Evolutionary conservation across 768 basidiomycete genomes (phyloP).

Genomic region (Tulasnella sp.): DNA sequence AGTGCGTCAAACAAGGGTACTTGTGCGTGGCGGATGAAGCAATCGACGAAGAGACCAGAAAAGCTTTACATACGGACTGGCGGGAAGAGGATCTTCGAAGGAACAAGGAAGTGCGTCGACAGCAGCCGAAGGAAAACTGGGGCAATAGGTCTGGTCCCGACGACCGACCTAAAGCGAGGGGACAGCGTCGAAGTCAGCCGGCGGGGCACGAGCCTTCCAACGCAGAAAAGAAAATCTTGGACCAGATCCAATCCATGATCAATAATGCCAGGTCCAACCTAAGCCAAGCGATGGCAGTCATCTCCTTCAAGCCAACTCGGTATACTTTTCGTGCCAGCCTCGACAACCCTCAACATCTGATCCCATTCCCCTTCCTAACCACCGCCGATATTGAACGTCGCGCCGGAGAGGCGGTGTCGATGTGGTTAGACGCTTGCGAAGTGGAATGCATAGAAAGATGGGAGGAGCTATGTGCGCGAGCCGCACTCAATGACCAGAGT

Average conservation of each 20-base stretch:
- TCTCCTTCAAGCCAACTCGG: background rate
- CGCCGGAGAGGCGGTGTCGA: background rate
- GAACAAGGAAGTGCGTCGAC: slow-evolving; percentile 3
- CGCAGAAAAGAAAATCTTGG: background rate
- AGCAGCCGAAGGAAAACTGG: background rate
- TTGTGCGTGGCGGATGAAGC: background rate
- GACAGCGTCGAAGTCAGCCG: background rate
- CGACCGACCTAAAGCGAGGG: background rate
- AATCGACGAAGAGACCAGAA: background rate
- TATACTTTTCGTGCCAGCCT: slow-evolving; percentile 10
- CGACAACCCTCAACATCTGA: slow-evolving; percentile 8
- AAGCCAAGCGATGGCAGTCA: background rate
- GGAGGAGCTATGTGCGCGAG: background rate
- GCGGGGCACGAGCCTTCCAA: background rate
- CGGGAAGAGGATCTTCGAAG: slow-evolving; percentile 4
- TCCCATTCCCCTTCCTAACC: slow-evolving; percentile 11
- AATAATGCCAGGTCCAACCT: background rate
- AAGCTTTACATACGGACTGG: background rate
- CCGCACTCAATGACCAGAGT: background rate
- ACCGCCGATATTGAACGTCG: background rate
- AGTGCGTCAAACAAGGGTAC: background rate
- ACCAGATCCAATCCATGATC: background rate
- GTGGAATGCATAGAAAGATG: background rate
- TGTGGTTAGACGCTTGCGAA: slow-evolving; percentile 3
- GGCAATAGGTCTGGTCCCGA: background rate